Conservation (phyloP, 1,284 basidiomycete genomes). For the Cystobasidiaceae sp. region DNA sequence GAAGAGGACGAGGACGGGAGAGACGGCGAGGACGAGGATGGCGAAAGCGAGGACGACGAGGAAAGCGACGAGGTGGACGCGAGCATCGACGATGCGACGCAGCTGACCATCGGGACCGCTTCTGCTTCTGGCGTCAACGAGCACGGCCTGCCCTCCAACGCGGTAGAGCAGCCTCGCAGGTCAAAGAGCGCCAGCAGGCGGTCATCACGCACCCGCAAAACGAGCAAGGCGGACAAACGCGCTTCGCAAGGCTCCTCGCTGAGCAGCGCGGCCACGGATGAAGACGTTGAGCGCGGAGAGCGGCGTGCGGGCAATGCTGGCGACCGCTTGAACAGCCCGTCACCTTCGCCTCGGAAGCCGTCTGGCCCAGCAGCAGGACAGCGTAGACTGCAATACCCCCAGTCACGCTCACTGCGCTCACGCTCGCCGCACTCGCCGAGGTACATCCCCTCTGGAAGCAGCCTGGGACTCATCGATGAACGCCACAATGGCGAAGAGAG, state of each 20-base stretch:
- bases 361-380: not conserved
- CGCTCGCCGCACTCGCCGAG: not conserved
- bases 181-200: too few species aligned
- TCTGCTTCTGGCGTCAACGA: slow-evolving; percentile 28
- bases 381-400: not conserved
- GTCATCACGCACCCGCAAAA: too few species aligned
- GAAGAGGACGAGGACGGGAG: slow-evolving; percentile 33
- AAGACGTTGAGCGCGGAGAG: slow-evolving; percentile 28
- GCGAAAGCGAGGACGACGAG: slow-evolving; percentile 39
- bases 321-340: too few species aligned
- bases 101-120: slow-evolving; percentile 32
- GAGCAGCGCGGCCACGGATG: not conserved
- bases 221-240: too few species aligned
- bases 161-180: too few species aligned
- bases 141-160: slow-evolving; percentile 1
- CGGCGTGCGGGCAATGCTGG: slow-evolving; percentile 31
- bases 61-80: slow-evolving; percentile 37
- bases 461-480: slow-evolving; percentile 1
- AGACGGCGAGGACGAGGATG: slow-evolving; percentile 24
- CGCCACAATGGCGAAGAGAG: too few species aligned
- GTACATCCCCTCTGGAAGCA: not conserved
- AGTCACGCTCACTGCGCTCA: too few species aligned
- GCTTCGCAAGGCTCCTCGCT: slow-evolving; percentile 29
- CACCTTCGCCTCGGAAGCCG: not conserved
- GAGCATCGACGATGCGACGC: slow-evolving; percentile 39